These are phyloP conservation scores for Fusarium sp. DNA, from an alignment of 2,329 filamentous ascomycete species.

Conservation along the genomic window DNA sequence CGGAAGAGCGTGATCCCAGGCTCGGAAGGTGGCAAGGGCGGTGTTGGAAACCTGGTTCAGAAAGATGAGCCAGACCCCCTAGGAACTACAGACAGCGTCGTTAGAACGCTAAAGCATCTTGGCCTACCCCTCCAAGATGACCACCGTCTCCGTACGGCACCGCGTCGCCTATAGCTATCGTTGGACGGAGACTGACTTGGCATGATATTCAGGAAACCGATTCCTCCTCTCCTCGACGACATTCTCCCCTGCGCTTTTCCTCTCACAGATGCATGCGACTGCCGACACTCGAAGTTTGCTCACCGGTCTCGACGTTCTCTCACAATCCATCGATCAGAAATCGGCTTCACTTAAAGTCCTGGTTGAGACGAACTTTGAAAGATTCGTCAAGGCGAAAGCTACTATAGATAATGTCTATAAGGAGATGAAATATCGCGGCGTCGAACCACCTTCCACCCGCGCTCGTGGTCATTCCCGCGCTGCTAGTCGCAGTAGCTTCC, in stretches of 20 bases:
- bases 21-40: conserved; percentile 73
- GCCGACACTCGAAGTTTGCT: conserved; percentile 87
- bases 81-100: conserved; percentile 88
- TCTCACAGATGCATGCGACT: conserved; percentile 89
- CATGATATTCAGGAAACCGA: conserved; percentile 74
- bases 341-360: conserved; percentile 95
- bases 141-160: conserved; percentile 73
- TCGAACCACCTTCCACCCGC: conserved; percentile 61
- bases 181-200: conserved; percentile 31
- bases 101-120: conserved; percentile 79
- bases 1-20: conserved; percentile 75
- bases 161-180: conserved; percentile 8
- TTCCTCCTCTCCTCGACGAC: conserved; percentile 96
- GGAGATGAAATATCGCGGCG: conserved; percentile 87
- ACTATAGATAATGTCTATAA: conserved; percentile 99
- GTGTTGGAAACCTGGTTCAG: conserved; percentile 82
- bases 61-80: conserved; percentile 94
- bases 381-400: conserved; percentile 96
- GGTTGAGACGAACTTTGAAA: conserved; percentile 97
- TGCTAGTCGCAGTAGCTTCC: conserved; percentile 75
- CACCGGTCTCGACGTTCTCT: conserved; percentile 85
- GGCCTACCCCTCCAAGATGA: conserved; percentile 90
- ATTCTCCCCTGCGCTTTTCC: conserved; percentile 91
- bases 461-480: conserved; percentile 71
- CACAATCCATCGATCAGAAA: conserved; percentile 95